Conservation (phyloP, 78 protist species). For the Dictyostelium discoideum region dicty_2.7 NC_007091.3:1021501-1022000, state of each 20-base stretch:
- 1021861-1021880: not conserved
- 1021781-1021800: not conserved
- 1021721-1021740: not conserved
- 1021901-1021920: not conserved
- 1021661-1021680: not conserved
- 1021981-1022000: not conserved
- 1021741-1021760: not conserved
- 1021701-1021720: not conserved
- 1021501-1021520: not conserved
- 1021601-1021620: slow-evolving; percentile 1
- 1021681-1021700: not conserved
- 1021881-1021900: not conserved
- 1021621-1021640: not conserved
- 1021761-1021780: not conserved
- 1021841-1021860: not conserved
- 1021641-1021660: not conserved
- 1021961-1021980: not conserved
- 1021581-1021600: not conserved
- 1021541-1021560: not conserved
- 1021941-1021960: not conserved
- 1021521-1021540: not conserved
- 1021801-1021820: not conserved
- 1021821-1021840: not conserved
- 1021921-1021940: not conserved
- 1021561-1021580: not conserved